These are phyloP conservation scores for Cutaneotrichosporon daszewskae DNA, from an alignment of 1,284 basidiomycete genomes.

Conservation along the genomic window DNA sequence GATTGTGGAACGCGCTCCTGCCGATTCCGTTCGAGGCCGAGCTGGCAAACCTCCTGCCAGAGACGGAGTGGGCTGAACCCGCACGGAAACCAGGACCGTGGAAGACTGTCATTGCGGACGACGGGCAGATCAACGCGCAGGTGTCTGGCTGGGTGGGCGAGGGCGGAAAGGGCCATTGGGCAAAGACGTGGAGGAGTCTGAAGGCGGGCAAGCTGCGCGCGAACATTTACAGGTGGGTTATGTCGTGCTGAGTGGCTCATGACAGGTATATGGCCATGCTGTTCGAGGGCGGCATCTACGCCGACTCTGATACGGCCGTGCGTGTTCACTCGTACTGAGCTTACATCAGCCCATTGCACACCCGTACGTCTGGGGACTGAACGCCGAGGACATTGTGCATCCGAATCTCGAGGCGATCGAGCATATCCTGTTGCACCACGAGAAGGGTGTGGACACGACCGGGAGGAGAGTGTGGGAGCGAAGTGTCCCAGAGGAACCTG, in stretches of 20 bases:
- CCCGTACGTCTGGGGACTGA: constrained; percentile 31
- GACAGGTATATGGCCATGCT: constrained; percentile 30
- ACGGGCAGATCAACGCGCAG: constrained; percentile 19
- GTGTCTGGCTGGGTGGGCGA: constrained; percentile 28
- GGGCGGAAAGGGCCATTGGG: constrained; percentile 5
- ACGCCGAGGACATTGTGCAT: constrained; percentile 18
- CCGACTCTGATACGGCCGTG: constrained; percentile 35
- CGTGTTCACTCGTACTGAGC: constrained; percentile 1
- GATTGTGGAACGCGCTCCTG: constrained; percentile 26
- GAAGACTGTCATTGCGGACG: constrained; percentile 23
- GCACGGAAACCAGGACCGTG: constrained; percentile 18
- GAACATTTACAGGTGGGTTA: constrained; percentile 30
- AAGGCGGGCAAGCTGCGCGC: constrained; percentile 23
- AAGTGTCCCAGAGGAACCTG: background rate
- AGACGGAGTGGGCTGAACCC: constrained; percentile 13
- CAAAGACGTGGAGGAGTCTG: constrained; percentile 28
- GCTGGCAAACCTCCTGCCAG: constrained; percentile 6
- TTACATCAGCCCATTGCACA: constrained; percentile 29
- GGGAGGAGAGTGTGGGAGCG: constrained; percentile 15
- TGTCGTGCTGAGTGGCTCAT: constrained; percentile 5
- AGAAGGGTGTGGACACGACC: constrained; percentile 8
- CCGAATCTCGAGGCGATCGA: constrained; percentile 21
- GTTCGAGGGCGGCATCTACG: constrained; percentile 34
- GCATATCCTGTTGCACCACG: constrained; percentile 8
- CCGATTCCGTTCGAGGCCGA: constrained; percentile 7